Base-by-base conservation (phyloP, 2,329 filamentous ascomycete species). In the Cryoendolithus antarcticus region DNA sequence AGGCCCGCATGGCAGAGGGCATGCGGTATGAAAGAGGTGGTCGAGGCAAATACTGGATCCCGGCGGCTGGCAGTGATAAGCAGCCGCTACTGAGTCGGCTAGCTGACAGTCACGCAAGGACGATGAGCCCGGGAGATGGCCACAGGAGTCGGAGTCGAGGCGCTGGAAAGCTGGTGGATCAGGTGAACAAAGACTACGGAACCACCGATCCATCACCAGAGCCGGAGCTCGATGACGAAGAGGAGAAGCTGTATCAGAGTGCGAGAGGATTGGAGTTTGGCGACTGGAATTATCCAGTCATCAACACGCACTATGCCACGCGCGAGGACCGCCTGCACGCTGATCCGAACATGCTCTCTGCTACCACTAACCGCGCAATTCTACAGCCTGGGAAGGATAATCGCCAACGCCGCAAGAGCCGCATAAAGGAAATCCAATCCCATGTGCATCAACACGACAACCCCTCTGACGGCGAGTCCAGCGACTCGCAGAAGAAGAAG, bases 1-100 rank as follows among this genome's bases (percentile, higher is more conserved):
- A 86, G 34, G 86, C 85, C 35, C 75, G 93, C 40, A 81, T 98
- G 59, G 81, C 82, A 64, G 86, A 93, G 49, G 91, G 91, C 7
- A 95, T 98, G 88, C 74, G 91, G 43, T 98, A 96, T 58, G 86
- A 95, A 63, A 74, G 89, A 49, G 86, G 86, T 38, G 91, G 93
- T 1, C 93, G 95, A 57, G 88, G 82, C 4, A 98, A 98, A 60
- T 98, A 98, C 58, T 98, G 91, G 91, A 86, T 98, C 45, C 88
- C 89, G 0, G 86, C 83, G 52, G 84, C 86, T 1, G 80, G 71
- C 9, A 58, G 63, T 37, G 72, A 71, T 46, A 68, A 65, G 39
- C 56, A 59, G 27, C 59, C 60, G 24, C 47, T 63, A 36, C 62
- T 63, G 40, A 54, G 33, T 47, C 58, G 32, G 54, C 62, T 53